Conservation (phyloP, 2,329 filamentous ascomycete genomes). For the Zasmidium citrigriseum region DNA sequence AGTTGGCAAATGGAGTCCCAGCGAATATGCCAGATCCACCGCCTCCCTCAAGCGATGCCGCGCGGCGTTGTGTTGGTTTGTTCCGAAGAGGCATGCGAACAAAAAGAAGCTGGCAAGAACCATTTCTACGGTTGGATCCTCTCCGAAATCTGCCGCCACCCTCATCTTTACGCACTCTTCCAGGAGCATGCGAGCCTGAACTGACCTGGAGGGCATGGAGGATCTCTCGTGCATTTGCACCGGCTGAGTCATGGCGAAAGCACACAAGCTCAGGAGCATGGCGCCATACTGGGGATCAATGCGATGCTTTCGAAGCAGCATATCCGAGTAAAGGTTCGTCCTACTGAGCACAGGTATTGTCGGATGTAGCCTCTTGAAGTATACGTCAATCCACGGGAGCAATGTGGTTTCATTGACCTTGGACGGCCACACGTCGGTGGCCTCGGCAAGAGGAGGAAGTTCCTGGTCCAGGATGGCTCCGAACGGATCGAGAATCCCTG, state of each 20-base stretch:
- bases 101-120: constrained; percentile 35
- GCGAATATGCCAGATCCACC: constrained; percentile 42
- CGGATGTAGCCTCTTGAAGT: constrained; percentile 47
- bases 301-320: constrained; percentile 46
- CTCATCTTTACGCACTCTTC: constrained; percentile 47
- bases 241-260: constrained; percentile 47
- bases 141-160: constrained; percentile 41
- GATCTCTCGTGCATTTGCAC: constrained; percentile 45
- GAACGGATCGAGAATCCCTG: constrained; percentile 33
- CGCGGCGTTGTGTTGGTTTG: constrained; percentile 29
- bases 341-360: constrained; percentile 45
- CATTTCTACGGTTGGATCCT: constrained; percentile 31
- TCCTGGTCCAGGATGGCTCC: constrained; percentile 32
- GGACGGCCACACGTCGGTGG: constrained; percentile 39
- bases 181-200: constrained; percentile 45
- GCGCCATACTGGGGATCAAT: constrained; percentile 45
- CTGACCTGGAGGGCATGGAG: constrained; percentile 27
- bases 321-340: constrained; percentile 43
- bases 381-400: constrained; percentile 42
- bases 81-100: constrained; percentile 33
- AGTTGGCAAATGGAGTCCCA: constrained; percentile 43
- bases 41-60: constrained; percentile 32
- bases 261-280: constrained; percentile 45
- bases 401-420: constrained; percentile 44
- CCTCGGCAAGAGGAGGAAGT: constrained; percentile 29